Evolutionary conservation across 495 filamentous ascomycete species (phyloP), one percentile per base, ranked within the genome.

Genomic region (Xylaria curta): DNA sequence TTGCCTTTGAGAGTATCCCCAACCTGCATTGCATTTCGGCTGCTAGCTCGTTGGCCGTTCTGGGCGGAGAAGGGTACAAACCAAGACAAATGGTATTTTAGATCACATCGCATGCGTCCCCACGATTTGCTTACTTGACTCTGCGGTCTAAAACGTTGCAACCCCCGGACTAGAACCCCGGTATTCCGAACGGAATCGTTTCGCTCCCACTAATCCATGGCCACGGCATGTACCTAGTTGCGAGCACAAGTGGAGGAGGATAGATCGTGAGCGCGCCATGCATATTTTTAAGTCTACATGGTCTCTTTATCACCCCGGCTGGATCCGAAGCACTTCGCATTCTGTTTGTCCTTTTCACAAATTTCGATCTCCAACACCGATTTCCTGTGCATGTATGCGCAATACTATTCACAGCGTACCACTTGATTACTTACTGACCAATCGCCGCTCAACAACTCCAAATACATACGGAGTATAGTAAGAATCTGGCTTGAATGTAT

Each of bases 11-110:
- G 47, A 31, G 46, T 1, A 38, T 21, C 59, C 49, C 59, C 68
- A 42, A 38, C 59, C 13, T 64, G 68, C 68, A 64, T 63, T 62
- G 67, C 67, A 69, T 61, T 24, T 69, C 46, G 59, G 59, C 46
- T 63, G 40, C 46, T 17, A 42, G 59, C 38, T 70, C 68, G 68
- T 70, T 70, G 68, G 68, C 59, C 47, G 56, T 44, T 42, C 21
- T 28, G 31, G 56, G 59, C 59, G 68, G 58, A 47, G 59, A 61
- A 51, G 56, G 54, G 56, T 17, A 31, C 59, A 10, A 26, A 63
- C 53, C 46, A 33, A 15, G 59, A 62, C 68, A 63, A 70, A 70
- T 70, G 46, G 63, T 28, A 38, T 42, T 63, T 46, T 33, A 40
- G n/a, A 70, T 63, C 68, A 70, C 68, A 28, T 26, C 33, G 58